These are phyloP conservation scores for Agaricus subrufescens DNA, from an alignment of 768 basidiomycete genomes.

Conservation along the genomic window DNA sequence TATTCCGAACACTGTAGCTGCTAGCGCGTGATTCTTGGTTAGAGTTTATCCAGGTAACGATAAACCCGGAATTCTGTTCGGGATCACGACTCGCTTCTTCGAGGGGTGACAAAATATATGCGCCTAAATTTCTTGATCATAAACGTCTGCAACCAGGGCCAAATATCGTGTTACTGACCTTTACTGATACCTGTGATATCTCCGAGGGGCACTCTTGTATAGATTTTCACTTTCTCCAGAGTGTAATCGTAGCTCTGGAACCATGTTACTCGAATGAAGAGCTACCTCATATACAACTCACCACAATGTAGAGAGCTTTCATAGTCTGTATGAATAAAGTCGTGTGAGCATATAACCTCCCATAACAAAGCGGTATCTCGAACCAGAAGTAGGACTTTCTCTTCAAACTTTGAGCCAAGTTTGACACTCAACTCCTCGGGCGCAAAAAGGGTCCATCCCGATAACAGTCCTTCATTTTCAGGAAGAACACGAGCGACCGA, in stretches of 20 bases:
- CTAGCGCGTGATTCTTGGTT: slow-evolving; percentile 72
- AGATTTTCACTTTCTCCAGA: slow-evolving; percentile 86
- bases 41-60: slow-evolving; percentile 70
- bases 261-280: not conserved
- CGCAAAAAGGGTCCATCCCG: slow-evolving; percentile 90
- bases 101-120: slow-evolving; percentile 90
- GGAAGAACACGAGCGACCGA: slow-evolving; percentile 71
- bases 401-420: slow-evolving; percentile 81
- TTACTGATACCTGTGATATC: slow-evolving; percentile 75
- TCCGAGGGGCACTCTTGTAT: slow-evolving; percentile 83
- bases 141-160: not conserved
- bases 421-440: slow-evolving; percentile 73
- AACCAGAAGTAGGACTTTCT: slow-evolving; percentile 88
- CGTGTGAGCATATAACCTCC: not conserved
- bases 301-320: slow-evolving; percentile 73
- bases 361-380: slow-evolving; percentile 22
- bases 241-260: slow-evolving; percentile 87
- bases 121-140: slow-evolving; percentile 45
- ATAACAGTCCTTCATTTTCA: slow-evolving; percentile 72
- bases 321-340: slow-evolving; percentile 20
- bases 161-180: slow-evolving; percentile 39
- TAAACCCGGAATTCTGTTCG: slow-evolving; percentile 84
- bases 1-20: slow-evolving; percentile 85
- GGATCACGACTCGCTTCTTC: slow-evolving; percentile 91
- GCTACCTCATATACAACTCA: slow-evolving; percentile 29